Evolutionary conservation across 257 asterid species (phyloP).

Genomic region (Asclepias syriaca): DNA sequence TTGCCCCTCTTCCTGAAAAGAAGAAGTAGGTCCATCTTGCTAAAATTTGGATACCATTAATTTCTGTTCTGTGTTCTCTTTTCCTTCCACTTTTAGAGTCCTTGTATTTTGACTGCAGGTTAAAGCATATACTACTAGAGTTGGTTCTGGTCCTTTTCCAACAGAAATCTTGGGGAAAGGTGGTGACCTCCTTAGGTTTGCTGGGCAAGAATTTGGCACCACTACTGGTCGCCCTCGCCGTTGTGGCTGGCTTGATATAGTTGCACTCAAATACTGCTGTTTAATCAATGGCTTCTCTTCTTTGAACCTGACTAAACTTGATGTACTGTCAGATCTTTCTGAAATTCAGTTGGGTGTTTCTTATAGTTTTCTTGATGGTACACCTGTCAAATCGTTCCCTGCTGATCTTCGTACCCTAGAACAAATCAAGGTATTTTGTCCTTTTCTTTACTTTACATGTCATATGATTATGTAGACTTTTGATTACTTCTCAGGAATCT

Average conservation of each 20-base stretch:
- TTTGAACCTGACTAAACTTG: slow-evolving; percentile 91
- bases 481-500: background rate
- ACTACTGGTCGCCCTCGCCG: slow-evolving; percentile 99
- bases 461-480: background rate
- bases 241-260: slow-evolving; percentile 98
- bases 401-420: slow-evolving; percentile 67
- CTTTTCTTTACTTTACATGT: background rate
- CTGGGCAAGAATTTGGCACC: slow-evolving; percentile 98
- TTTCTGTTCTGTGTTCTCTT: background rate
- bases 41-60: background rate
- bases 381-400: slow-evolving; percentile 72
- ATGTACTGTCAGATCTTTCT: slow-evolving; percentile 70
- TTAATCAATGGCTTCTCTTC: slow-evolving; percentile 93
- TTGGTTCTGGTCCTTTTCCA: slow-evolving; percentile 98
- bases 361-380: slow-evolving; percentile 52
- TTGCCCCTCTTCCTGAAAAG: background rate
- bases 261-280: slow-evolving; percentile 72
- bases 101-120: slow-evolving; percentile 45
- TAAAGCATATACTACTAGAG: slow-evolving; percentile 92
- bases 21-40: background rate
- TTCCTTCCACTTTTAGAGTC: background rate
- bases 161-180: slow-evolving; percentile 79
- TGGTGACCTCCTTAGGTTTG: slow-evolving; percentile 76
- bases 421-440: slow-evolving; percentile 50
- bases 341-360: slow-evolving; percentile 80